Evolutionary conservation across 768 basidiomycete genomes (phyloP), one percentile per base, ranked within the genome.

Genomic region (Cubamyces sp.): DNA sequence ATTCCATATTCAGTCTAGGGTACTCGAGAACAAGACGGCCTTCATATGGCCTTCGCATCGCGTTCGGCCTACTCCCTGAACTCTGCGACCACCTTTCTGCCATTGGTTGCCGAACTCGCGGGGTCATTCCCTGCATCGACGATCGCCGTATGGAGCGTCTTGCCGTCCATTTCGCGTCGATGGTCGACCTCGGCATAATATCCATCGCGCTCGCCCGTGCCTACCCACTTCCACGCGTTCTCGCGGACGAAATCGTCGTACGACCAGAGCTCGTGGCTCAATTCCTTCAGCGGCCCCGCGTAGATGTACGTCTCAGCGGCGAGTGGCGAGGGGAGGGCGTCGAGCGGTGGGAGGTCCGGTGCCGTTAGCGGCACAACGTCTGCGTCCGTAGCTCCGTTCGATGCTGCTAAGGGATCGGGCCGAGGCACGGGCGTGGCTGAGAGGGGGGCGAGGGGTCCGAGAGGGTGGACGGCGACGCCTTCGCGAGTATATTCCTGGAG

Each of bases 151-250:
- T 61, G 39, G 9, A 70, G 65, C 26, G 77, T 77, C 16, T 50
- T 60, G 3, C 79, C 79, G 3, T 68, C 70, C 79, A 77, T 76
- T n/a, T 73, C 77, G 34, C 76, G 74, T 58, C 78, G 74, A 59
- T 77, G 74, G 68, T 87, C 88, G 5, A 87, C 82, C 60, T 85
- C 82, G n/a, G 66, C 73, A 59, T 81, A 84, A 57, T 84, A 79
- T 19, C 68, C 61, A 4, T 79, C 77, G 37, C 68, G 62, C 21
- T 69, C 60, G 19, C 76, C 74, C 6, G 68, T 64, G 0, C 84
- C 85, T 41, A 89, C 81, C 94, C 94, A 96, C 60, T 88, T 88
- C 81, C 84, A 85, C 2, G 91, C 87, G 65, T 86, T 90, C 30
- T 90, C 82, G 68, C 76, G 74, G 30, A 96, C 80, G 69, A 97